Evolutionary conservation across 2,329 filamentous ascomycete genomes (phyloP), one percentile per base, ranked within the genome.

Genomic region (Ascochyta koolunga): DNA sequence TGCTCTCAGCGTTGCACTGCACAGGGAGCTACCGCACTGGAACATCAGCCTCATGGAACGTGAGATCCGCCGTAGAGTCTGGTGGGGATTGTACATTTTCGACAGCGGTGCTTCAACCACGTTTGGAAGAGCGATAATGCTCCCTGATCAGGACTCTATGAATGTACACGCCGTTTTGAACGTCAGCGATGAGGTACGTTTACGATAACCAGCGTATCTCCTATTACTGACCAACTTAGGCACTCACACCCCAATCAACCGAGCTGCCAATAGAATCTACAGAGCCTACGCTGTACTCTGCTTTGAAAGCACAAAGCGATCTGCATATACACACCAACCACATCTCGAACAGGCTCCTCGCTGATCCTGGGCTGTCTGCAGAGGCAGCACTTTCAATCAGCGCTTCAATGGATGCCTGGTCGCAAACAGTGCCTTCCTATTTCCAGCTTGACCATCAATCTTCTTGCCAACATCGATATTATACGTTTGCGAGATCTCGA

Each of bases 71-170:
- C 61, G 65, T 15, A 53, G 65, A 50, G 60, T 64, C 9, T 67
- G 63, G 61, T 67, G 65, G 65, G 63, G 63, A 5, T 18, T 67
- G 15, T 67, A 65, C 24, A 65, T 67, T 8, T 67, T 67, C 40
- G 65, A 67, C 24, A 67, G 65, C 33, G 65, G 65, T 19, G 65
- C 65, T 11, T 67, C 65, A 18, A 67, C 62, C 1, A 67, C 65
- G 8, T 66, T 67, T 16, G 65, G 63, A 7, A 57, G 65, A 36
- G 60, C 63, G 2, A 56, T 67, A 19, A 65, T 67, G 63, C 40
- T 67, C 15, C 65, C 65, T 22, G 63, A 67, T 37, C 59, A 62
- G 25, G 63, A 66, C 24, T 60, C 60, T 1, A 66, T 67, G 65
- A 65, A 66, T 27, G 65, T 67, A 1, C 65, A 67, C 40, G 36